Conservation (phyloP, 1,284 basidiomycete genomes). For the Leccinum fallax region DNA sequence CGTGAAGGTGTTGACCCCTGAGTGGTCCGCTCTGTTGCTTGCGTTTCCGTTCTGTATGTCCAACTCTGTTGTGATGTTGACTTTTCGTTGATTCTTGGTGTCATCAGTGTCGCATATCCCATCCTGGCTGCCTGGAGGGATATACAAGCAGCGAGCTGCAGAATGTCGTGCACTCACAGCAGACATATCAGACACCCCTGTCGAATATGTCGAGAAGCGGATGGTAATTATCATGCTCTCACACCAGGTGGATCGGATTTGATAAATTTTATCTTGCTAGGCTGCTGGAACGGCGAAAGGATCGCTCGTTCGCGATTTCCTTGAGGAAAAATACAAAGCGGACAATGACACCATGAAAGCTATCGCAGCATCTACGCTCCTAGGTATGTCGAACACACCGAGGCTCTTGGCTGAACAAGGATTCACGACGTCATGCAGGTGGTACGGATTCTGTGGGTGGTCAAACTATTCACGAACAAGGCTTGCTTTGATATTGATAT, state of each 20-base stretch:
- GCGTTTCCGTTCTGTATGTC: constrained; percentile 32
- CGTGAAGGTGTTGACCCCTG: constrained; percentile 20
- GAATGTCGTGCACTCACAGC: constrained; percentile 29
- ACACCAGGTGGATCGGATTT: not conserved
- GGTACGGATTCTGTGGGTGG: constrained; percentile 33
- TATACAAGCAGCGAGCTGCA: constrained; percentile 30
- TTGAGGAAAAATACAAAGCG: constrained; percentile 6
- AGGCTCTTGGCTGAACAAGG: constrained; percentile 19
- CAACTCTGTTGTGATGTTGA: constrained; percentile 7
- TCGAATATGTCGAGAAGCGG: constrained; percentile 33
- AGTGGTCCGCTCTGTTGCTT: constrained; percentile 25
- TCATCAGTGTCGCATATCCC: constrained; percentile 35
- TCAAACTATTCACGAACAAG: constrained; percentile 18
- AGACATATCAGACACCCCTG: constrained; percentile 33
- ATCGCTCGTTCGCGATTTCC: constrained; percentile 26
- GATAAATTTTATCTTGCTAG: constrained; percentile 25
- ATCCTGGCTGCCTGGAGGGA: constrained; percentile 41
- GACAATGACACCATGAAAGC: constrained; percentile 22
- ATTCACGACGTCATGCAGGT: constrained; percentile 24
- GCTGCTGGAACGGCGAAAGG: constrained; percentile 22
- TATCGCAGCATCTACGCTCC: constrained; percentile 27
- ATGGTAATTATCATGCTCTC: constrained; percentile 28
- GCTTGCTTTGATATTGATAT: constrained; percentile 1
- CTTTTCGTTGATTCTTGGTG: constrained; percentile 16
- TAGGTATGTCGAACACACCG: constrained; percentile 20